These are phyloP conservation scores for Nannochloris sp. DNA, from an alignment of 139 green algal genomes.

Conservation along the genomic window DNA sequence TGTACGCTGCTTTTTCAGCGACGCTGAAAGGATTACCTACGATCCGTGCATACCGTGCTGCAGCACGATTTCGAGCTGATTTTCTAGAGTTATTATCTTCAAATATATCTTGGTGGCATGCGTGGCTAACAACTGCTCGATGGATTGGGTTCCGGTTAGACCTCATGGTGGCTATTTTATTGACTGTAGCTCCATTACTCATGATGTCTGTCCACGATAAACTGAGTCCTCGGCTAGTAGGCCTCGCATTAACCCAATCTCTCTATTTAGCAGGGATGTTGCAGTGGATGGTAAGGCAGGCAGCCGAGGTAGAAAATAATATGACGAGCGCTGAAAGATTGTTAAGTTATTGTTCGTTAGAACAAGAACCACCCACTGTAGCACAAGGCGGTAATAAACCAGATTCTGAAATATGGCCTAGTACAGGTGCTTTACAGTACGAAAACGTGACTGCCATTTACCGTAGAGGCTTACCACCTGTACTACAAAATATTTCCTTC, in stretches of 20 bases:
- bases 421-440: slow-evolving; percentile 39
- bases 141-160: slow-evolving; percentile 77
- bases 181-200: slow-evolving; percentile 51
- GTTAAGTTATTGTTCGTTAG: slow-evolving; percentile 61
- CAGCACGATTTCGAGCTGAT: slow-evolving; percentile 37
- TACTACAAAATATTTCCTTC: slow-evolving; percentile 67
- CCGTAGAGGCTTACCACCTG: slow-evolving; percentile 54
- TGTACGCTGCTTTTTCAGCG: slow-evolving; percentile 79
- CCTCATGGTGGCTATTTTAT: slow-evolving; percentile 45
- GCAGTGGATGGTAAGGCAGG: slow-evolving; percentile 35
- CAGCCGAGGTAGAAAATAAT: slow-evolving; percentile 68
- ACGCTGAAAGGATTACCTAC: slow-evolving; percentile 83
- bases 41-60: slow-evolving; percentile 79
- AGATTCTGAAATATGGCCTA: slow-evolving; percentile 57
- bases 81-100: slow-evolving; percentile 46
- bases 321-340: slow-evolving; percentile 81
- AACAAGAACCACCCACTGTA: slow-evolving; percentile 45
- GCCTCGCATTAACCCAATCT: slow-evolving; percentile 61
- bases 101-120: slow-evolving; percentile 61
- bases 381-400: slow-evolving; percentile 12
- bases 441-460: slow-evolving; percentile 56
- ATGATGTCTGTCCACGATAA: slow-evolving; percentile 49
- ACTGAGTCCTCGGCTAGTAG: slow-evolving; percentile 39
- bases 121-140: slow-evolving; percentile 41
- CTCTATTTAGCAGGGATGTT: slow-evolving; percentile 64